Percentiles rank a stretch among this genome's conserved stretches.
Conservation (phyloP, 2,329 filamentous ascomycete genomes). For the Rhynchosporium agropyri region DNA sequence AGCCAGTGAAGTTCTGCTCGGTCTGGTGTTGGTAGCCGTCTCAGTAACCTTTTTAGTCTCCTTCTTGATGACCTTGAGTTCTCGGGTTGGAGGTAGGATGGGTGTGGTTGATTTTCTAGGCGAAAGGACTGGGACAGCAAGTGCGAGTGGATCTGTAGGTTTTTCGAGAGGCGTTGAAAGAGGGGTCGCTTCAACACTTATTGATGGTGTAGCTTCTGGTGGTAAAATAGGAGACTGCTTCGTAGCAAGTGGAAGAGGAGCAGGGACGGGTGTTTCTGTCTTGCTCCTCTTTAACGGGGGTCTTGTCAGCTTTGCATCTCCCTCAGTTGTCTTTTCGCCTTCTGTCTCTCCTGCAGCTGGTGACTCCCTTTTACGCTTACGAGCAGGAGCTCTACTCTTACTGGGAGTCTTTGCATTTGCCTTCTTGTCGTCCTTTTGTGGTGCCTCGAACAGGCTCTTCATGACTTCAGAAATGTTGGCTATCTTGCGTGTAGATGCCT, state of each 20-base stretch:
- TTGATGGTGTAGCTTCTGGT: conserved; percentile 31
- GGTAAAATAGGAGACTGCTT: conserved; percentile 40
- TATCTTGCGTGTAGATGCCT: conserved; percentile 58
- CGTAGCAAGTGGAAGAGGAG: conserved; percentile 43
- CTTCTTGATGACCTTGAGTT: conserved; percentile 34
- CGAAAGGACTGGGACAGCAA: conserved; percentile 29
- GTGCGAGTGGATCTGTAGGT: conserved; percentile 23
- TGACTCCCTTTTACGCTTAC: conserved; percentile 41
- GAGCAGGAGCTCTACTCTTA: conserved; percentile 29
- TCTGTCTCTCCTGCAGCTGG: conserved; percentile 27
- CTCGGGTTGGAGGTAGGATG: conserved; percentile 40
- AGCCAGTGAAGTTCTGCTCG: conserved; percentile 28
- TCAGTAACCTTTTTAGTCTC: conserved; percentile 27
- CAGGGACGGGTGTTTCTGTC: conserved; percentile 59
- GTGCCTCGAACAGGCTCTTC: conserved; percentile 44
- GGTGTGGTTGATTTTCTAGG: conserved; percentile 43
- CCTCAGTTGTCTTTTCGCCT: conserved; percentile 31
- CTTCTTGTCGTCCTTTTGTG: conserved; percentile 31
- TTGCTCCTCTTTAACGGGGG: conserved; percentile 56
- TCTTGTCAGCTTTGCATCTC: conserved; percentile 32
- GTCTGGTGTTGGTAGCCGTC: conserved; percentile 27
- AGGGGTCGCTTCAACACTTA: conserved; percentile 27
- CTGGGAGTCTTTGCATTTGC: conserved; percentile 19
- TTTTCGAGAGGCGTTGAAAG: conserved; percentile 24
- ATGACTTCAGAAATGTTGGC: conserved; percentile 51